phyloP scores from a whole-genome alignment of 352 stramenopile genomes.

The Phytophthora brassicae region DNA sequence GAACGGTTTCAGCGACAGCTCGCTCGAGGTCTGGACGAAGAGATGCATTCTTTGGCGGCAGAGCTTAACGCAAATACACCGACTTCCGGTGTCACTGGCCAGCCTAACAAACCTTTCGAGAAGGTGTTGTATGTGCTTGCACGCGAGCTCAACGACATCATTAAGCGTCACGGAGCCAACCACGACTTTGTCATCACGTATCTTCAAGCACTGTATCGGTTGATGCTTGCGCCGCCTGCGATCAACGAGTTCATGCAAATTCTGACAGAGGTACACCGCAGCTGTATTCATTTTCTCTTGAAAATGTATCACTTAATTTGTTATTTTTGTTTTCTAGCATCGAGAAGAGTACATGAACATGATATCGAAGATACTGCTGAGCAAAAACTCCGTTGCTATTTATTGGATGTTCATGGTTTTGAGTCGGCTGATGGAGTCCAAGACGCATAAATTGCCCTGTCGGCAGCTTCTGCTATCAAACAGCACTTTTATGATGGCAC shows the following conservation, averaged over 20 bases:
- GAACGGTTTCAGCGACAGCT: constrained; percentile 61
- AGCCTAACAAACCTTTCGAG: constrained; percentile 80
- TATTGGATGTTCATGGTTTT: constrained; percentile 84
- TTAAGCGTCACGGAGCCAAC: constrained; percentile 51
- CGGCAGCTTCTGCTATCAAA: constrained; percentile 69
- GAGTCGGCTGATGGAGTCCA: constrained; percentile 64
- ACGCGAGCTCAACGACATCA: constrained; percentile 71
- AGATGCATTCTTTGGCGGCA: constrained; percentile 71
- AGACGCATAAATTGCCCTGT: constrained; percentile 53
- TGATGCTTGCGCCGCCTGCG: constrained; percentile 58
- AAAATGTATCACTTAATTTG: not conserved
- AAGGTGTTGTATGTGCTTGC: constrained; percentile 67
- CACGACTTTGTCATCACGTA: constrained; percentile 78
- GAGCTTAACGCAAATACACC: constrained; percentile 83
- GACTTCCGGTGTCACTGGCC: constrained; percentile 65
- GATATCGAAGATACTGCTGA: constrained; percentile 65
- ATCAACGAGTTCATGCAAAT: constrained; percentile 81
- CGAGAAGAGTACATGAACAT: constrained; percentile 71
- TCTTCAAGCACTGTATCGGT: constrained; percentile 71
- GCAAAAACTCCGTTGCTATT: constrained; percentile 49
- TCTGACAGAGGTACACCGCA: constrained; percentile 57
- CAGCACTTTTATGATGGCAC: constrained; percentile 53
- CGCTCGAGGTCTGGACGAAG: constrained; percentile 65
- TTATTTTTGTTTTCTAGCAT: constrained; percentile 39
- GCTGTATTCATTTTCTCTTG: too few relatives aligned